These are phyloP conservation scores for Malassezia obtusa DNA, from an alignment of 1,284 basidiomycete genomes.

Conservation along the genomic window DNA sequence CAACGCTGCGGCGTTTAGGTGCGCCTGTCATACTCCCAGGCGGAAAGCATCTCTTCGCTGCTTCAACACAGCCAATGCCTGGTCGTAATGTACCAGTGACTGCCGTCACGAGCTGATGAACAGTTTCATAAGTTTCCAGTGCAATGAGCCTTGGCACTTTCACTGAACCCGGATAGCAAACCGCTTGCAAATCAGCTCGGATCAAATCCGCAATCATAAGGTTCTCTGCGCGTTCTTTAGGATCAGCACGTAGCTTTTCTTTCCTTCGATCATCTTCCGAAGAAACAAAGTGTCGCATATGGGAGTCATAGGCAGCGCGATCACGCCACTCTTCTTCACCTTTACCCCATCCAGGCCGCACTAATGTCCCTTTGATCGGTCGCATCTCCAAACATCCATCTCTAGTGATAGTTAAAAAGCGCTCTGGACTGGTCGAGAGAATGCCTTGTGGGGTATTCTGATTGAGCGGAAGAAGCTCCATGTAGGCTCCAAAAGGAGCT, in stretches of 20 bases:
- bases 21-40: conserved; percentile 94
- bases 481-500: conserved; percentile 77
- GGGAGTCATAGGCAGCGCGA: conserved; percentile 15
- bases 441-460: conserved; percentile 48
- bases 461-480: conserved; percentile 52
- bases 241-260: conserved; percentile 59
- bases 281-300: conserved; percentile 23
- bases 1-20: conserved; percentile 84
- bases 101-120: conserved; percentile 92
- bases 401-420: conserved; percentile 75
- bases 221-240: conserved; percentile 92
- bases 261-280: conserved; percentile 48
- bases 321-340: conserved; percentile 28
- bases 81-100: conserved; percentile 55
- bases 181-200: conserved; percentile 74
- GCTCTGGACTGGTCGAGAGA: conserved; percentile 73
- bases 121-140: conserved; percentile 85
- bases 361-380: conserved; percentile 77
- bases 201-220: conserved; percentile 98
- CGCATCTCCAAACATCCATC: conserved; percentile 68
- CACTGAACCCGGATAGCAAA: conserved; percentile 62
- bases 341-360: conserved; percentile 34
- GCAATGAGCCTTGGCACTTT: conserved; percentile 73
- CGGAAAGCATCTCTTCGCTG: conserved; percentile 58
- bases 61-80: conserved; percentile 58